phyloP scores from a whole-genome alignment of 768 basidiomycete genomes.

The Vararia minispora region DNA sequence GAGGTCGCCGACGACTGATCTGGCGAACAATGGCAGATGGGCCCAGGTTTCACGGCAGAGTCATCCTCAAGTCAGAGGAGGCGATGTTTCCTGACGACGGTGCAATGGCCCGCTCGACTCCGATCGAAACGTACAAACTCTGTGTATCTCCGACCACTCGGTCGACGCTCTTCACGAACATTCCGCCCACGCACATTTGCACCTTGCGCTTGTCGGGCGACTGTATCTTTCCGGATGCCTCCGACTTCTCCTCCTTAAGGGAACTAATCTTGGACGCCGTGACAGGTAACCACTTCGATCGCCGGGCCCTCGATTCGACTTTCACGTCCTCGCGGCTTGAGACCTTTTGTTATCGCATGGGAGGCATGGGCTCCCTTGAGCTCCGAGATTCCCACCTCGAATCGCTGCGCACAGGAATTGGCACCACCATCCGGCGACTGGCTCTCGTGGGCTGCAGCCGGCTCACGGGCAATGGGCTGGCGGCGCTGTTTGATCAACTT shows the following conservation, averaged over 20 bases:
- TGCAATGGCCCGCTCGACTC: no score
- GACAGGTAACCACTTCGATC: slow-evolving; percentile 26
- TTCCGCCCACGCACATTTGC: slow-evolving; percentile 17
- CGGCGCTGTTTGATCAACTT: slow-evolving; percentile 20
- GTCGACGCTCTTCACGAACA: slow-evolving; percentile 19
- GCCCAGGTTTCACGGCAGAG: not conserved
- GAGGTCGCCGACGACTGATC: no score
- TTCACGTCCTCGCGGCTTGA: slow-evolving; percentile 23
- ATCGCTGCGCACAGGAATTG: slow-evolving; percentile 18
- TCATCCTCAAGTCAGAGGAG: slow-evolving; percentile 23
- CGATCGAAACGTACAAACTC: slow-evolving; percentile 21
- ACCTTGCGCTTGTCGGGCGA: slow-evolving; percentile 27
- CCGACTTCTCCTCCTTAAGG: slow-evolving; percentile 16
- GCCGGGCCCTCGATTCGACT: slow-evolving; percentile 16
- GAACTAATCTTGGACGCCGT: slow-evolving; percentile 23
- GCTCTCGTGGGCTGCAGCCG: slow-evolving; percentile 26
- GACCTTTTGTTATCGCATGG: slow-evolving; percentile 25
- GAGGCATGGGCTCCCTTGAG: slow-evolving; percentile 25
- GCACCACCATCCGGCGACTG: slow-evolving; percentile 19
- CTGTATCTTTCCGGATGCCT: slow-evolving; percentile 14
- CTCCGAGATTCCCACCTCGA: slow-evolving; percentile 24
- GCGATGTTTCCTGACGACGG: slow-evolving; percentile 24
- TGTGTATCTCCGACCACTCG: slow-evolving; percentile 21
- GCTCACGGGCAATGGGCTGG: slow-evolving; percentile 20
- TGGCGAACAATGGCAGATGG: not conserved